Percentiles rank a stretch among this genome's conserved stretches.
phyloP scores from a whole-genome alignment of 176 grass and related monocot species.

The Triticum dicoccoides region DNA sequence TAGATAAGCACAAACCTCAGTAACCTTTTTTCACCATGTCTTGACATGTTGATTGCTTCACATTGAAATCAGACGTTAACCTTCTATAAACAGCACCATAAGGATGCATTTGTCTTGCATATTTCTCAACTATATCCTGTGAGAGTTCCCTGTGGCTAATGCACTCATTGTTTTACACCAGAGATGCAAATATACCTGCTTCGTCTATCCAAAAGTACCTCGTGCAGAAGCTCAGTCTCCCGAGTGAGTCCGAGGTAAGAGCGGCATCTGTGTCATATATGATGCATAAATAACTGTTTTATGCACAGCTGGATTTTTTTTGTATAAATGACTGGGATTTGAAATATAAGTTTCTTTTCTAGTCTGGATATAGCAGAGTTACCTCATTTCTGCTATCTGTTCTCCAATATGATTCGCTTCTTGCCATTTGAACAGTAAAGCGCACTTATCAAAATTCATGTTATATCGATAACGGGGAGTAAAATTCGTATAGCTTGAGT shows the following conservation, averaged over 20 bases:
- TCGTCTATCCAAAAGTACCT: constrained; percentile 85
- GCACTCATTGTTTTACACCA: constrained; percentile 21
- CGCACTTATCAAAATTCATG: neutral
- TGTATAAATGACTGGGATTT: neutral
- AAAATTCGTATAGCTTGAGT: neutral
- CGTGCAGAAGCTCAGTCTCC: constrained; percentile 76
- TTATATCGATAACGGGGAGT: neutral
- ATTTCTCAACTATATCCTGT: constrained; percentile 6
- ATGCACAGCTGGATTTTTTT: neutral
- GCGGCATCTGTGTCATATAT: neutral
- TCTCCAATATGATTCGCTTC: neutral
- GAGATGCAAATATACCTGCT: constrained; percentile 72
- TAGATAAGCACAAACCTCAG: neutral
- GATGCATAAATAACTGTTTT: neutral
- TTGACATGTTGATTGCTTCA: constrained; percentile 1
- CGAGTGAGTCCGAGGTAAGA: constrained; percentile 67
- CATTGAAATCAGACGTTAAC: neutral
- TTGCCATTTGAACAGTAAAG: neutral
- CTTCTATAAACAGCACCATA: neutral
- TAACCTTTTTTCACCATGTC: neutral
- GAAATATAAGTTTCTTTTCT: neutral
- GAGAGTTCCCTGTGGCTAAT: constrained; percentile 2
- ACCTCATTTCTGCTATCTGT: neutral
- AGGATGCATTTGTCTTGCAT: neutral
- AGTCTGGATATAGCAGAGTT: neutral